Evolutionary conservation across 345 rosid species (phyloP), one percentile per base, ranked within the genome.

Genomic region (Rhizophora mangle): DNA sequence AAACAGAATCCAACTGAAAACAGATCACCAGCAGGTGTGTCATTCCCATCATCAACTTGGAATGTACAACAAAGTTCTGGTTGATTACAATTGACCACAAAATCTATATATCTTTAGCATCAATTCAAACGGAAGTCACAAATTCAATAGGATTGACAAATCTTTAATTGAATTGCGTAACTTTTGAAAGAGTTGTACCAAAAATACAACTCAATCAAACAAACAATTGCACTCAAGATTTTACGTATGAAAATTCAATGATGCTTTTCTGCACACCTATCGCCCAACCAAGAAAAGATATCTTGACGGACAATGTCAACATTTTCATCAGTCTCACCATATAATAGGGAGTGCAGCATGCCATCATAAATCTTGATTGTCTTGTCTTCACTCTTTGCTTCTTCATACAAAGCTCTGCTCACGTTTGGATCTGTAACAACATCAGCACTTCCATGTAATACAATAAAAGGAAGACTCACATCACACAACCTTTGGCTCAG

Each of bases 281-380:
- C 75, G 65, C 80, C 76, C 86, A 93, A 74, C 97, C 94, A 93
- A 63, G 73, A 20, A 63, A 88, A 55, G 9, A 93, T 84, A 65
- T 93, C 94, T 0, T 21, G 30, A 10, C 93, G 83, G 69, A 91
- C 96, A 32, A 70, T 78, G n/a, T 85, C 84, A 31, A 91, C 67
- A 62, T 89, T 89, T 46, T 93, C 91, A 52, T 88, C 97, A 0
- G 92, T 82, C 66, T 93, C 98, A 37, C 97, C 97, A 30, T 89
- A 93, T 85, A 89, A 58, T 85, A 93, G 69, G 2, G 98, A 93
- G 79, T 93, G 97, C 89, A 89, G 60, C 98, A 93, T 91, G 5
- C 98, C 96, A 0, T 85, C 81, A 9, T 84, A 90, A 15, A 92
- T 85, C 85, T 81, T 85, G 18, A 92, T 76, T 0, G 80, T 80